A percentile compares a stretch with the other conserved stretches of the same genome.
Evolutionary conservation across 2,329 filamentous ascomycete species (phyloP).

Genomic region (Colletotrichum simmondsii): DNA sequence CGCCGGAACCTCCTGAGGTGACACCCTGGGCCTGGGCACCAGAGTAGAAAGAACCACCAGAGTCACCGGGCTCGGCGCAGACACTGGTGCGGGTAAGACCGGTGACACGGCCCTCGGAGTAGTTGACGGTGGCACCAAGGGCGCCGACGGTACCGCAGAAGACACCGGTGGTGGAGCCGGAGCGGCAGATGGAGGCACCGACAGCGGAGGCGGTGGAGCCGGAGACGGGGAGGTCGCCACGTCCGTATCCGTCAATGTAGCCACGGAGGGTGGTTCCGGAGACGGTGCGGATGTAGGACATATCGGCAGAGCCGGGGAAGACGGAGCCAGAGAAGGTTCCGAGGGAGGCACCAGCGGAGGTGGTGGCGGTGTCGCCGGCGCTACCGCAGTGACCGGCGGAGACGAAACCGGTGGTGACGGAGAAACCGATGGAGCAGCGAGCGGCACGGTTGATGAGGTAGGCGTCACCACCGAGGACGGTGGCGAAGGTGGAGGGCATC

Average conservation of each 20-base stretch:
- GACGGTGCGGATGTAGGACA: conserved; percentile 48
- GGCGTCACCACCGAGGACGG: conserved; percentile 49
- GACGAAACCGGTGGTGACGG: conserved; percentile 52
- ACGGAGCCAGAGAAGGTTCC: conserved; percentile 49
- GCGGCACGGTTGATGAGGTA: conserved; percentile 46
- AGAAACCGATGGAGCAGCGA: conserved; percentile 53
- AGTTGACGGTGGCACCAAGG: conserved; percentile 48
- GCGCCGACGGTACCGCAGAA: conserved; percentile 49
- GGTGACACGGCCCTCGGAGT: conserved; percentile 50
- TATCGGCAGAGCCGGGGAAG: conserved; percentile 53
- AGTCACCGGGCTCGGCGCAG: conserved; percentile 54
- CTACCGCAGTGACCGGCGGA: conserved; percentile 52
- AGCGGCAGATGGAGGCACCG: conserved; percentile 52
- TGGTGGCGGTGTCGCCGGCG: conserved; percentile 44
- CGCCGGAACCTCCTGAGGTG: conserved; percentile 51
- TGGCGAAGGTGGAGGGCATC: conserved; percentile 48
- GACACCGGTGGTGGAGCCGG: conserved; percentile 53
- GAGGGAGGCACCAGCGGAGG: conserved; percentile 43
- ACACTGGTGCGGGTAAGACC: conserved; percentile 52
- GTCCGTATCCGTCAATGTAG: conserved; percentile 47
- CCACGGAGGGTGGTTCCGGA: conserved; percentile 47
- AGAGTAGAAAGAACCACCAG: conserved; percentile 52
- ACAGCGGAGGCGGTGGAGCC: conserved; percentile 49
- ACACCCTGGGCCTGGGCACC: conserved; percentile 54
- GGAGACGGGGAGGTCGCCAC: conserved; percentile 44